A percentile compares a stretch with the other conserved stretches of the same genome.
Evolutionary conservation across 73 alveolate genomes (phyloP).

Genomic region (Breviolum minutum): DNA sequence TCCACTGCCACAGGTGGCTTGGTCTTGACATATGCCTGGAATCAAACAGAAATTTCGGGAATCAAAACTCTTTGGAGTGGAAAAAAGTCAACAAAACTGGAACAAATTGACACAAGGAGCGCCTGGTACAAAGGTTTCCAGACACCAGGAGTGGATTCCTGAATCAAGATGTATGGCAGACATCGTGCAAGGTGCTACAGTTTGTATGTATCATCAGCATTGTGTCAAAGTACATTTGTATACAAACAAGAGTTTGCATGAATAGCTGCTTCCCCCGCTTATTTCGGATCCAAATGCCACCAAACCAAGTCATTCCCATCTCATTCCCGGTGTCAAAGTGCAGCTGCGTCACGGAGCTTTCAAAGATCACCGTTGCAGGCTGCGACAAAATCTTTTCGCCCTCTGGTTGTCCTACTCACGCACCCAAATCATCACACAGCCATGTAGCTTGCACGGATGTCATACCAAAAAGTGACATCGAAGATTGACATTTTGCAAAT

Average conservation of each 20-base stretch:
- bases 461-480: neutral
- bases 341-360: slow-evolving; percentile 9
- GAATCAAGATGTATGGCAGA: neutral
- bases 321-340: neutral
- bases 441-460: too few species aligned
- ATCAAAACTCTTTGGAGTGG: neutral
- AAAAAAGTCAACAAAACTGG: too few species aligned
- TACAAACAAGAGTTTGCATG: neutral
- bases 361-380: slow-evolving; percentile 58
- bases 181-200: neutral
- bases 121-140: slow-evolving; percentile 59
- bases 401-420: slow-evolving; percentile 12
- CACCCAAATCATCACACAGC: neutral
- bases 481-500: neutral
- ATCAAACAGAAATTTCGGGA: neutral
- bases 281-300: neutral
- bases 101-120: neutral
- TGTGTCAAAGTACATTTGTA: neutral
- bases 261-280: neutral
- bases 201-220: neutral
- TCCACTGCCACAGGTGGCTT: slow-evolving; percentile 54
- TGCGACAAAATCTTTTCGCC: slow-evolving; percentile 65
- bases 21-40: slow-evolving; percentile 66
- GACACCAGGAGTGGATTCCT: slow-evolving; percentile 45
- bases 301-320: neutral